A percentile compares a stretch with the other conserved stretches of the same genome.
Evolutionary conservation across 441 rosid species (phyloP).

Genomic region (Bocquillonia castaneifolia): DNA sequence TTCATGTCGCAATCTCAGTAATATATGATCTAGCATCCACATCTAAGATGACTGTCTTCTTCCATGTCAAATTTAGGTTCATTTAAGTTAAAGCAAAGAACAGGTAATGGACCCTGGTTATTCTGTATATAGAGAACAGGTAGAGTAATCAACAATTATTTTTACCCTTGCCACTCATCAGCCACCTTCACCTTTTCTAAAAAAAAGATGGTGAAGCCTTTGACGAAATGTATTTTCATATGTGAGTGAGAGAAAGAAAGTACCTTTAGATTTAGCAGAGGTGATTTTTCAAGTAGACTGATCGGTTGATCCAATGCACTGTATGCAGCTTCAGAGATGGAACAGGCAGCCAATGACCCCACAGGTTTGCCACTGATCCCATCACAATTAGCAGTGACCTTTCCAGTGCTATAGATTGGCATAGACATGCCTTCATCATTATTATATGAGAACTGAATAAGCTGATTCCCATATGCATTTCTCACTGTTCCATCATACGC

Average conservation of each 20-base stretch:
- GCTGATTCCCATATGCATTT: conserved; percentile 71
- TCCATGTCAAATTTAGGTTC: not conserved
- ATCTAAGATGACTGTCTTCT: not conserved
- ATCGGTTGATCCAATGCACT: conserved; percentile 95
- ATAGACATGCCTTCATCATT: conserved; percentile 21
- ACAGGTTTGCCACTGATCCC: conserved; percentile 66
- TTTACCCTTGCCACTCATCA: not conserved
- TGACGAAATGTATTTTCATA: not conserved
- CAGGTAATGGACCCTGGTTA: not conserved
- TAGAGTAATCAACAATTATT: not conserved
- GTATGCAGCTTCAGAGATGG: conserved; percentile 93
- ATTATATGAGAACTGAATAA: conserved; percentile 69
- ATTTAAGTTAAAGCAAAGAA: not conserved
- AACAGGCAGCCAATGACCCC: conserved; percentile 81
- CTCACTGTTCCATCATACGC: conserved; percentile 95
- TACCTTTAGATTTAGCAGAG: conserved; percentile 91
- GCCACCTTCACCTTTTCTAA: not conserved
- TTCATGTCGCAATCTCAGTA: not conserved
- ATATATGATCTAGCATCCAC: not conserved
- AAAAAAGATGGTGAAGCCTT: conserved; percentile 2
- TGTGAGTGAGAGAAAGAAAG: conserved; percentile 25
- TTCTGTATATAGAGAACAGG: not conserved
- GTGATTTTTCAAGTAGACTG: conserved; percentile 88
- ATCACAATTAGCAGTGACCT: conserved; percentile 19
- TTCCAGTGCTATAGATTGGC: conserved; percentile 8